Evolutionary conservation across 495 filamentous ascomycete genomes (phyloP).

Genomic region (Neurospora cerealis): DNA sequence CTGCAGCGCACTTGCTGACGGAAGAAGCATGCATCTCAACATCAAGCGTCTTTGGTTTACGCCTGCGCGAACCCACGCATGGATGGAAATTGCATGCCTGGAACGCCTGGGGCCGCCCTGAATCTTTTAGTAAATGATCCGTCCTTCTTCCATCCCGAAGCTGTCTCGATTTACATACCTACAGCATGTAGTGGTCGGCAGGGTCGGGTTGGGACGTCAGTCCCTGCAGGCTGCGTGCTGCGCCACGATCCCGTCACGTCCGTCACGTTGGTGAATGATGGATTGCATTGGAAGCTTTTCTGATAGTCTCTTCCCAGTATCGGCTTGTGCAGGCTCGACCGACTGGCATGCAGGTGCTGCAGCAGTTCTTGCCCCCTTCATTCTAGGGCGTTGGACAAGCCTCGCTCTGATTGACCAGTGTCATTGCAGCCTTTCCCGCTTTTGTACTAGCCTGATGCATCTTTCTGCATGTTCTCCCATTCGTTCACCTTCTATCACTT

Average conservation of each 20-base stretch:
- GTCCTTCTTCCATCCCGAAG: neutral
- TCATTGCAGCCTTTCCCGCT: slow-evolving; percentile 9
- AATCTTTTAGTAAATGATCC: neutral
- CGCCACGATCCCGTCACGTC: neutral
- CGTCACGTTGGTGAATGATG: neutral
- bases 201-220: neutral
- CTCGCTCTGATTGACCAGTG: slow-evolving; percentile 21
- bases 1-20: neutral
- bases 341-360: neutral
- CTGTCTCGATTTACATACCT: neutral
- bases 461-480: slow-evolving; percentile 8
- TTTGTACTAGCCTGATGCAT: slow-evolving; percentile 9
- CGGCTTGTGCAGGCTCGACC: neutral
- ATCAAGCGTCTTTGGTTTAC: neutral
- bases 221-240: neutral
- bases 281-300: neutral
- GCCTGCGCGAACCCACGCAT: neutral
- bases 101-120: neutral
- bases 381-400: slow-evolving; percentile 11
- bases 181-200: neutral
- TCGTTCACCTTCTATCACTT: neutral
- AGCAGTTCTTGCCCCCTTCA: neutral
- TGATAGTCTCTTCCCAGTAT: neutral
- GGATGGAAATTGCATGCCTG: neutral
- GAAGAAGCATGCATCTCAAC: neutral